Conservation (phyloP, 352 stramenopile species). For the Globisporangium uncinulatum region DNA sequence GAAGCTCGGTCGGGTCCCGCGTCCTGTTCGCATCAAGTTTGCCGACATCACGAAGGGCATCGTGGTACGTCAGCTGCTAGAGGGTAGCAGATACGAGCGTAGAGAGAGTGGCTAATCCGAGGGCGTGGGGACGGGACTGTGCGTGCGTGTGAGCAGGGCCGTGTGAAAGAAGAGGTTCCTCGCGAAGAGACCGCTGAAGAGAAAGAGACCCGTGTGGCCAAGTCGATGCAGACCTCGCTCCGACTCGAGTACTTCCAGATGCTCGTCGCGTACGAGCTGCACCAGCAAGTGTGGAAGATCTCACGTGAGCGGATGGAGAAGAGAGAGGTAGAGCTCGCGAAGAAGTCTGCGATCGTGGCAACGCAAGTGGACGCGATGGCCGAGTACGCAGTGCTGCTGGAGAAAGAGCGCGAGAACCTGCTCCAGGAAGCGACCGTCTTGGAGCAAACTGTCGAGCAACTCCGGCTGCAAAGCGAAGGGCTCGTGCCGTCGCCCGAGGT, state of each 20-base stretch:
- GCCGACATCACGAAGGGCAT: slow-evolving; percentile 80
- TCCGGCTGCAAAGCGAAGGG: slow-evolving; percentile 48
- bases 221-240: slow-evolving; percentile 54
- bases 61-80: slow-evolving; percentile 37
- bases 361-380: slow-evolving; percentile 39
- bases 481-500: slow-evolving; percentile 64
- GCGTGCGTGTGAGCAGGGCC: slow-evolving; percentile 20
- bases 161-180: slow-evolving; percentile 50
- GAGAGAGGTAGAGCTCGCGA: slow-evolving; percentile 41
- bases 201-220: slow-evolving; percentile 53
- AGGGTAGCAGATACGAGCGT: too few relatives aligned
- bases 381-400: slow-evolving; percentile 33
- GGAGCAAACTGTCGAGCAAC: slow-evolving; percentile 51
- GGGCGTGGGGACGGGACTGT: not conserved
- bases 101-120: not conserved
- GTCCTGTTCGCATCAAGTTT: slow-evolving; percentile 80
- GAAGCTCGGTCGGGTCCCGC: slow-evolving; percentile 51
- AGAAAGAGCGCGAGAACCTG: slow-evolving; percentile 57
- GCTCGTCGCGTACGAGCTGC: slow-evolving; percentile 67
- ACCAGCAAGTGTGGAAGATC: slow-evolving; percentile 70
- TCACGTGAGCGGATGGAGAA: slow-evolving; percentile 44
- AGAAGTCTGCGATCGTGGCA: slow-evolving; percentile 51
- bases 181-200: slow-evolving; percentile 67
- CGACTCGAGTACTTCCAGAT: slow-evolving; percentile 75
- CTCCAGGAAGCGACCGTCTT: slow-evolving; percentile 48